A percentile compares a stretch with the other conserved stretches of the same genome.
Conservation (phyloP, 371 early-diverging fungal species). For the Mucor lusitanicus region DNA sequence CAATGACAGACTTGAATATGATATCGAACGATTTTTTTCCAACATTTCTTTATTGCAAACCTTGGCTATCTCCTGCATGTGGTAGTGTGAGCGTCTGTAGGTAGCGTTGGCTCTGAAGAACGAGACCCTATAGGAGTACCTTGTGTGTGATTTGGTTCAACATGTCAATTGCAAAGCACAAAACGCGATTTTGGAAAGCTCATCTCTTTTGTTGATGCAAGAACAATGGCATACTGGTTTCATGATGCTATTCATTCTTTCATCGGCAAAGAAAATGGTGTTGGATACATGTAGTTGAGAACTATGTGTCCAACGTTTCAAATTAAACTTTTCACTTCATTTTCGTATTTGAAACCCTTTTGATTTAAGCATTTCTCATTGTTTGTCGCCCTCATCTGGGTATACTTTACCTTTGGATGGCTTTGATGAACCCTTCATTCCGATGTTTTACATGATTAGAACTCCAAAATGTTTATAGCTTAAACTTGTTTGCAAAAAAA, state of each 20-base stretch:
- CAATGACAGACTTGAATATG: constrained; percentile 6
- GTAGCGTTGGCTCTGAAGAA: neutral
- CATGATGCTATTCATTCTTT: neutral
- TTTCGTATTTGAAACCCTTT: neutral
- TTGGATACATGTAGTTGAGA: neutral
- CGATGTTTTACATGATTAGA: neutral
- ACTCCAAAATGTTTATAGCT: neutral
- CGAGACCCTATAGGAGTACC: neutral
- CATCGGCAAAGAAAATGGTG: neutral
- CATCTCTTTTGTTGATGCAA: neutral
- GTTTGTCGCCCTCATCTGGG: neutral
- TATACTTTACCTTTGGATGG: neutral
- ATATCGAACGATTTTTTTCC: constrained; percentile 20
- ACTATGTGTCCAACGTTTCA: neutral
- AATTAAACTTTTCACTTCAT: neutral
- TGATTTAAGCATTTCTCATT: neutral
- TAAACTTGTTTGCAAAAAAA: no score
- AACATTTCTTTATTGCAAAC: neutral
- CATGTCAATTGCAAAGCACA: neutral
- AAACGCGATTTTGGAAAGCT: neutral
- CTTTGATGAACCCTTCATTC: neutral
- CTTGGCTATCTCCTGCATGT: neutral
- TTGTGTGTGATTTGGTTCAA: neutral
- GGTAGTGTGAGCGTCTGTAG: neutral
- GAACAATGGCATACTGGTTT: neutral